phyloP scores from a whole-genome alignment of 2,329 filamentous ascomycete genomes.

The Lasiodiplodia sp. region DNA sequence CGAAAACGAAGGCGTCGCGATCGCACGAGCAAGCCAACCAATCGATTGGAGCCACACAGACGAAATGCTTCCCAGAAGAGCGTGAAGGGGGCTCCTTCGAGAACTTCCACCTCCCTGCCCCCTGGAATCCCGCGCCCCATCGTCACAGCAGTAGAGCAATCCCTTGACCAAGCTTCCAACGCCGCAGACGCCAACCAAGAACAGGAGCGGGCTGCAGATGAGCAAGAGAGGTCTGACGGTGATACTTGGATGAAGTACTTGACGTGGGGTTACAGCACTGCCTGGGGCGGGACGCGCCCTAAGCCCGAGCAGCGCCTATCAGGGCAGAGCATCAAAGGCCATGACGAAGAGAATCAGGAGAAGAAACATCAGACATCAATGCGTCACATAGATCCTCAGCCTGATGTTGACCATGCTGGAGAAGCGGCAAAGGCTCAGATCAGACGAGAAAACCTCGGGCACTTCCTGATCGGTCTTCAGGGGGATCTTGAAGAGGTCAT shows the following conservation, averaged over 20 bases:
- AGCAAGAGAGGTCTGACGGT: conserved; percentile 41
- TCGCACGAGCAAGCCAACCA: conserved; percentile 36
- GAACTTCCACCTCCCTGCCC: conserved; percentile 31
- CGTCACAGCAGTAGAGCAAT: conserved; percentile 52
- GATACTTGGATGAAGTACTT: conserved; percentile 60
- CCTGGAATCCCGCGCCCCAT: conserved; percentile 57
- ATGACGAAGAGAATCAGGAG: conserved; percentile 7
- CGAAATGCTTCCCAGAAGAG: conserved; percentile 15
- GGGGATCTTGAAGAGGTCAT: conserved; percentile 65
- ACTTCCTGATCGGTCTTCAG: conserved; percentile 73
- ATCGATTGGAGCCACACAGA: conserved; percentile 4
- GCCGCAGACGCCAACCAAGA: conserved; percentile 40
- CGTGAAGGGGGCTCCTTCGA: neutral
- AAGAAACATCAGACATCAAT: conserved; percentile 39
- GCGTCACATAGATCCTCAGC: conserved; percentile 46
- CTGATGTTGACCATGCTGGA: conserved; percentile 58
- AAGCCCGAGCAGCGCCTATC: conserved; percentile 15
- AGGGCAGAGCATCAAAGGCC: neutral
- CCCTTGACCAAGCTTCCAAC: conserved; percentile 52
- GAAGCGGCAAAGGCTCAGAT: conserved; percentile 66
- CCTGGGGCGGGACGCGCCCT: conserved; percentile 41
- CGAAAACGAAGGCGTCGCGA: conserved; percentile 55
- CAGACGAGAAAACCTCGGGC: conserved; percentile 55
- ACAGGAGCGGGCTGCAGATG: conserved; percentile 28
- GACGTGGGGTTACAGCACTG: conserved; percentile 56